A percentile compares a stretch with the other conserved stretches of the same genome.
These are phyloP conservation scores for Elsinoe batatas DNA, from an alignment of 2,329 filamentous ascomycete species.

Conservation along the genomic window DNA sequence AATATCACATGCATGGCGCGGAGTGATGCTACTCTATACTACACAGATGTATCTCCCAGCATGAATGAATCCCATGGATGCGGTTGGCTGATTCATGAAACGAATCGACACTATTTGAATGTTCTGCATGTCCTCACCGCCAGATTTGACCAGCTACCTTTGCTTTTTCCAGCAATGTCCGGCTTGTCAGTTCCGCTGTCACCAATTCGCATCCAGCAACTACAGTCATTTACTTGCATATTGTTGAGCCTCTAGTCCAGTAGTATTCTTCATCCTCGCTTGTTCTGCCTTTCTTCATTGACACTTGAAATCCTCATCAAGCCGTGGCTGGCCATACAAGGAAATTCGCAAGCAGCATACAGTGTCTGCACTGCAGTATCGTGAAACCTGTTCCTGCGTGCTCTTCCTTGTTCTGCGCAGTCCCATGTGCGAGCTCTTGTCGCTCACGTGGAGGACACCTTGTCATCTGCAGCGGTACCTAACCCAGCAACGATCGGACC, in stretches of 20 bases:
- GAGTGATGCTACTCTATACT: too few species aligned
- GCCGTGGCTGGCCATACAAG: not conserved
- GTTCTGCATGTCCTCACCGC: not conserved
- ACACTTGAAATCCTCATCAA: not conserved
- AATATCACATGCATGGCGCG: too few species aligned
- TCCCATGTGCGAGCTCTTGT: not conserved
- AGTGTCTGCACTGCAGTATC: too few species aligned
- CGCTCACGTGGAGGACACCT: not conserved
- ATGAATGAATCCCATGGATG: not conserved
- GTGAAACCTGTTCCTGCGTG: too few species aligned
- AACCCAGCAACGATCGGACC: too few species aligned
- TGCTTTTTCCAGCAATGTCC: not conserved
- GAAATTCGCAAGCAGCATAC: too few species aligned
- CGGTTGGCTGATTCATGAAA: not conserved
- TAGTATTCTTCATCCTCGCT: not conserved
- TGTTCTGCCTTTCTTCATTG: not conserved
- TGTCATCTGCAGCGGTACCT: not conserved
- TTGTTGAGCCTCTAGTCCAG: not conserved
- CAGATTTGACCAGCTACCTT: not conserved
- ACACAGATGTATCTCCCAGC: not conserved
- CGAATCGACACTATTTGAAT: conserved; percentile 3
- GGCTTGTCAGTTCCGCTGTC: not conserved
- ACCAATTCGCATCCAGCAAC: not conserved
- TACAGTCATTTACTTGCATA: not conserved
- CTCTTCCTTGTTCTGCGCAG: not conserved